Evolutionary conservation across 495 filamentous ascomycete genomes (phyloP).

Genomic region (Cercophora sp.): DNA sequence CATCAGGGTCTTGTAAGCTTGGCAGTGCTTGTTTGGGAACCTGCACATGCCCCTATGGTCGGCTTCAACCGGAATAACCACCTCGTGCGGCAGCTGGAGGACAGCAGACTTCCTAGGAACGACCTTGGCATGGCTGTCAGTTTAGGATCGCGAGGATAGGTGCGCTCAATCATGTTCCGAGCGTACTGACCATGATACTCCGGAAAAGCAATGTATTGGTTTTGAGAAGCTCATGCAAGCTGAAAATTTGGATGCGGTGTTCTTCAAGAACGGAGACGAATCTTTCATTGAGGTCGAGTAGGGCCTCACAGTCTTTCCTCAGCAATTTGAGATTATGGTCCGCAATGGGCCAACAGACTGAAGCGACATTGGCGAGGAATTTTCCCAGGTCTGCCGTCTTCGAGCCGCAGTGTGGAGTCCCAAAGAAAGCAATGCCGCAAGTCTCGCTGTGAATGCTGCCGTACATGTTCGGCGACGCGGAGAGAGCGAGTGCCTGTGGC

Average conservation of each 20-base stretch:
- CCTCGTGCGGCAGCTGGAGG: neutral
- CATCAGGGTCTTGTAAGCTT: neutral
- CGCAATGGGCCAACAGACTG: neutral
- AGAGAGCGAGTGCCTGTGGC: neutral
- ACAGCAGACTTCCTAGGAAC: neutral
- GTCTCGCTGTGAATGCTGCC: neutral
- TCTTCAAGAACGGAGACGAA: neutral
- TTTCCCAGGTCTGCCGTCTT: neutral
- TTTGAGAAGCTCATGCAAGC: neutral
- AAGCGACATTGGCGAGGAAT: neutral
- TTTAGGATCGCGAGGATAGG: neutral
- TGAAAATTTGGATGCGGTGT: neutral
- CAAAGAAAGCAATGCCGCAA: neutral
- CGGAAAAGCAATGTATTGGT: neutral
- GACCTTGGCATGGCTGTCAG: neutral
- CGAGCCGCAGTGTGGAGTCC: neutral
- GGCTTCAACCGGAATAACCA: neutral
- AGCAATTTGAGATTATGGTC: neutral
- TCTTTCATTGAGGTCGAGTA: neutral
- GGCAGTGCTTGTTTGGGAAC: neutral
- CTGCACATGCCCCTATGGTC: neutral
- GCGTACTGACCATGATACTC: neutral
- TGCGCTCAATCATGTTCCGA: neutral
- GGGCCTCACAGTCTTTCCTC: neutral
- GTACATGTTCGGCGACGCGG: neutral